phyloP scores from a whole-genome alignment of 83 land plant species.

The Thuja plicata region DNA sequence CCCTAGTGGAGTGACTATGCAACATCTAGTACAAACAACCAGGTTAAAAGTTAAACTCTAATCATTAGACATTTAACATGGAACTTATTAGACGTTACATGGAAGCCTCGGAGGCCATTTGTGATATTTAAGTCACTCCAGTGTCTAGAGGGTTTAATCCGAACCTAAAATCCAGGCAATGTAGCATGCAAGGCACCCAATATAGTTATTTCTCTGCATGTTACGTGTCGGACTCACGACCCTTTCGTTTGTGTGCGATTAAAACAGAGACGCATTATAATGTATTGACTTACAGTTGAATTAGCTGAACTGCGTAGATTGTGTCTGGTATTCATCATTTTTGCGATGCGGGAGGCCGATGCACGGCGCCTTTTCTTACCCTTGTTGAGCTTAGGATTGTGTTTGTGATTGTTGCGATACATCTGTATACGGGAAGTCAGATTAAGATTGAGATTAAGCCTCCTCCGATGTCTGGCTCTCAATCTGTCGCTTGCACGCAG shows the following conservation, averaged over 20 bases:
- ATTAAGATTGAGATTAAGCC: constrained; percentile 37
- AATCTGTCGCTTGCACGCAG: constrained; percentile 48
- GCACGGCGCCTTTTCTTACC: constrained; percentile 39
- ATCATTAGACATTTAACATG: too few relatives aligned
- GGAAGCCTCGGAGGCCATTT: not conserved
- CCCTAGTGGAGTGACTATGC: not conserved
- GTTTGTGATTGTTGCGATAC: constrained; percentile 29
- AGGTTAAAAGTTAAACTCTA: not conserved
- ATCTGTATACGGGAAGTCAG: constrained; percentile 23
- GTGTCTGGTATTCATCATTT: constrained; percentile 41
- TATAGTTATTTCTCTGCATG: not conserved
- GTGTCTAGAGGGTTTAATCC: not conserved
- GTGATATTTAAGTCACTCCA: not conserved
- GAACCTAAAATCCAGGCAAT: not conserved
- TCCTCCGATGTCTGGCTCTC: constrained; percentile 37
- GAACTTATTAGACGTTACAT: too few relatives aligned
- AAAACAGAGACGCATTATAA: not conserved
- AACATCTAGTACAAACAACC: not conserved
- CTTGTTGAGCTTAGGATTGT: constrained; percentile 25
- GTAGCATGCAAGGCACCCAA: not conserved
- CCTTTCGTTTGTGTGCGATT: not conserved
- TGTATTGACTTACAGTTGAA: not conserved
- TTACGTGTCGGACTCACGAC: not conserved
- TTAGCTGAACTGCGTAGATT: constrained; percentile 4
- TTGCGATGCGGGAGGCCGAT: constrained; percentile 65